Evolutionary conservation across 1,139 yeast genomes (phyloP), one percentile per base, ranked within the genome.

Genomic region (Casaregolazyma lundiana): DNA sequence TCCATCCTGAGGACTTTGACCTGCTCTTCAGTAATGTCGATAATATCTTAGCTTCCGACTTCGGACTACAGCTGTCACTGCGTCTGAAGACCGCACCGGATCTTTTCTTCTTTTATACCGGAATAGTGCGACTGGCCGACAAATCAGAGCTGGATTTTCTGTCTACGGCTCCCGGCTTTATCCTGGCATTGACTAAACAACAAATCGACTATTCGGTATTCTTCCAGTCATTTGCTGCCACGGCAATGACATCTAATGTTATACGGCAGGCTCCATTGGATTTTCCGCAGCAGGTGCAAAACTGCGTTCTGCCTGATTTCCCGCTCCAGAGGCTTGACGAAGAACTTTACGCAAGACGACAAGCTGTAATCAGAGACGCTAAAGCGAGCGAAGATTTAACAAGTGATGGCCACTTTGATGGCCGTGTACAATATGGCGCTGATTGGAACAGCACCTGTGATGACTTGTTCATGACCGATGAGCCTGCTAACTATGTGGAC

Each of bases 1-100:
- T 60, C 30, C 61, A 56, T 36, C 57, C 55, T 7, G 57, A 53
- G 32, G 64, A 60, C 36, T 44, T 56, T n/a, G 60, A 55, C 26
- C 47, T 46, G 38, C 57, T 57, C 37, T 50, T 56, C 39, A 37
- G 44, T 4, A 45, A 51, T 17, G 41, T 54, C 46, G 42, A 46
- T 9, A 40, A 50, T 11, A 41, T 53, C 18, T 40, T 54, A 16
- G 38, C 50, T 18, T 47, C 47, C 18, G 48, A 48, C 6, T 43
- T 49, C 19, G 50, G 49, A 6, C 41, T 54, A 22, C 58, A 56
- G 41, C 41, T 55, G 53, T 35, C 50, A 7, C 45, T 47, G 40
- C 50, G 57, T 16, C 44, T 56, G 18, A 50, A 48, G 37, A 44
- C 48, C 20, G 34, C 44, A 6, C 32, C 51, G 16, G 35, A 29